Evolutionary conservation across 2,329 filamentous ascomycete species (phyloP), one percentile per base, ranked within the genome.

Genomic region (Botrytis aclada): DNA sequence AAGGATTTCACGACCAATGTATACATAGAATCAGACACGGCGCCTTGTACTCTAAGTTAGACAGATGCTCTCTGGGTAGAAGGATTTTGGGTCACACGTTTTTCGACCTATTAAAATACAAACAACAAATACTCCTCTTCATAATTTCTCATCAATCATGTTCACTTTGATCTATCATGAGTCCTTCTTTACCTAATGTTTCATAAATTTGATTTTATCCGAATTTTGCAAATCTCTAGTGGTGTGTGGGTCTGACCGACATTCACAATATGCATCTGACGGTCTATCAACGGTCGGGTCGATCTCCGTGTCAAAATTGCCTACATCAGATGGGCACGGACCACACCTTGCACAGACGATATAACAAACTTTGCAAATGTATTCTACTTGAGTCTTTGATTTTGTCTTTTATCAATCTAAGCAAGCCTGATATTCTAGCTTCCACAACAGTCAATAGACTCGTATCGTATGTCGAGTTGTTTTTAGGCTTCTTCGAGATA

Each of bases 1-100:
- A 86, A 87, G 81, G 82, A 63, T 37, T 65, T 56, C 18, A 58
- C 37, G 25, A 51, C 62, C 39, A 73, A 69, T 80, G 80, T 81
- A 80, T 78, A 77, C 73, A 80, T 80, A 80, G 75, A 76, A 67
- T 72, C 77, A 76, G 74, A 78, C 73, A 43, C 41, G 45, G 61
- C 54, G 70, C 43, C 73, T 77, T 80, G 77, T 79, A 79, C 74
- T 77, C 64, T 79, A 79, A 74, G 75, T 76, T 79, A 79, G 77
- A 79, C 34, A 69, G 12, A 69, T 69, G 37, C 29, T 32, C 45
- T 29, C 65, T 54, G 65, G 47, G 34, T 69, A 69, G 65, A 69
- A 69, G 34, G 47, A 32, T 32, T 69, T 69, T 62, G 54, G 61
- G 72, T 62, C 70, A 70, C 22, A 45, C n/a, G 25, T 64, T 58